Percentiles rank a stretch among this genome's conserved stretches.
Conservation (phyloP, 768 basidiomycete species). For the Neoboletus brunneissimus region DNA sequence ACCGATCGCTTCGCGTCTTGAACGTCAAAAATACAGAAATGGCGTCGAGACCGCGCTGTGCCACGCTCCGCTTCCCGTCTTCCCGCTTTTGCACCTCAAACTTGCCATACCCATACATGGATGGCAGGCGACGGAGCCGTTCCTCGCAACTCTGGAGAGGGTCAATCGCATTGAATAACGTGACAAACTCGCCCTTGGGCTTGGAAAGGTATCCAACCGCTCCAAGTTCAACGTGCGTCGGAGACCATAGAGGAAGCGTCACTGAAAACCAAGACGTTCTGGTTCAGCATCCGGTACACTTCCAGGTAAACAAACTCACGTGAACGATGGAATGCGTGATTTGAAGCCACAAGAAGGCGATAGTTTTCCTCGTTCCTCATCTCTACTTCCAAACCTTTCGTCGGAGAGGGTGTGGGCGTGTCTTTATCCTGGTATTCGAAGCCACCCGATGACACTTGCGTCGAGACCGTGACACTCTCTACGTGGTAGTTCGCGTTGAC, state of each 20-base stretch:
- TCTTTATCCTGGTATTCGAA: neutral
- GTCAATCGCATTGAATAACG: conserved; percentile 66
- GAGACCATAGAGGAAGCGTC: conserved; percentile 69
- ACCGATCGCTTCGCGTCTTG: conserved; percentile 33
- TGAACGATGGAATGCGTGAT: conserved; percentile 67
- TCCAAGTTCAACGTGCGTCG: conserved; percentile 59
- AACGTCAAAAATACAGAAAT: conserved; percentile 50
- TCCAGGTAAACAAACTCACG: conserved; percentile 40
- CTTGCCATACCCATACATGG: conserved; percentile 64
- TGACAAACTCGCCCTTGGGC: conserved; percentile 65
- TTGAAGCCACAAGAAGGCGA: conserved; percentile 48
- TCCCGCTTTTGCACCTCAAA: conserved; percentile 42
- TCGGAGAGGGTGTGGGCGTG: neutral
- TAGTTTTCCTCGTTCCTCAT: conserved; percentile 64
- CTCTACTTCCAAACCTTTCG: conserved; percentile 39
- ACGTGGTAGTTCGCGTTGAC: conserved; percentile 3
- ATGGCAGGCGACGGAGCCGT: conserved; percentile 47
- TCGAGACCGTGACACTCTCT: conserved; percentile 22
- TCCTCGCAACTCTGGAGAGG: conserved; percentile 47
- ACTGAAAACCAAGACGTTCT: conserved; percentile 36
- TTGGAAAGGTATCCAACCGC: conserved; percentile 74
- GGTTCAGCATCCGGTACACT: neutral
- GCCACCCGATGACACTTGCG: neutral
- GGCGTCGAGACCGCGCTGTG: conserved; percentile 55
- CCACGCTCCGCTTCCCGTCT: conserved; percentile 55